Base-by-base conservation (phyloP, 768 basidiomycete genomes). In the Sutorius australiensis region DNA sequence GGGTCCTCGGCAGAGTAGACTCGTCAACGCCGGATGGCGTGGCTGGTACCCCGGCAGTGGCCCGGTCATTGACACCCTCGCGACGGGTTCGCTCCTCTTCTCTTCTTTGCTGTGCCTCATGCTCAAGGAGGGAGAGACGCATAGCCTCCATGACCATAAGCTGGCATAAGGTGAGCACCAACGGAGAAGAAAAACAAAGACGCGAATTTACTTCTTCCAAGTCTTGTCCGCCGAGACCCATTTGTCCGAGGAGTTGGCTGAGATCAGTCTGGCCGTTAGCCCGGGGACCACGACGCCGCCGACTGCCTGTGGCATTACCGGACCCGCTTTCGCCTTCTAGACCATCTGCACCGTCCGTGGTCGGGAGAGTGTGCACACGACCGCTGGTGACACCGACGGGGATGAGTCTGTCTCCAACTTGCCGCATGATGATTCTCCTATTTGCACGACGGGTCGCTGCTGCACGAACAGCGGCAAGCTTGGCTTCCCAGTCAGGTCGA, bases 111-210 rank as follows among this genome's bases (percentile, higher is more conserved):
- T 93, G 89, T 63, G 93, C 93, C 71, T 98, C 95, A 63, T 98
- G 94, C 53, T 98, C 95, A 44, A 97, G 67, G 59, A 98, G 76
- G 27, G 93, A 97, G 52, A 97, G 74, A 50, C 95, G 84, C 94
- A 99, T 98, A 5, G 97, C 97, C 73, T 98, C 97, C 91, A 95
- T 95, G 50, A 99, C 76, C 95, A 98, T 98, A 40, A 99, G 73
- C 92, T 99, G 57, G 37, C 33, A 43, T 3, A 19, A 51, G 17
- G 50, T 60, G 39, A 65, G 58, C 27, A 53, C 56, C 41, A 28
- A 57, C 27, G 32, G 46, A 34, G 33, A 55, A 46, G 53, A 54
- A 37, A 44, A 39, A 44, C 41, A 67, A 81, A 64, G 27, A 37
- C 27, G 28, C n/a, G 19, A 17, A 33, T n/a, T 41, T 63, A 92